phyloP scores from a whole-genome alignment of 2,329 filamentous ascomycete genomes.

The Xylariaceae sp. region DNA sequence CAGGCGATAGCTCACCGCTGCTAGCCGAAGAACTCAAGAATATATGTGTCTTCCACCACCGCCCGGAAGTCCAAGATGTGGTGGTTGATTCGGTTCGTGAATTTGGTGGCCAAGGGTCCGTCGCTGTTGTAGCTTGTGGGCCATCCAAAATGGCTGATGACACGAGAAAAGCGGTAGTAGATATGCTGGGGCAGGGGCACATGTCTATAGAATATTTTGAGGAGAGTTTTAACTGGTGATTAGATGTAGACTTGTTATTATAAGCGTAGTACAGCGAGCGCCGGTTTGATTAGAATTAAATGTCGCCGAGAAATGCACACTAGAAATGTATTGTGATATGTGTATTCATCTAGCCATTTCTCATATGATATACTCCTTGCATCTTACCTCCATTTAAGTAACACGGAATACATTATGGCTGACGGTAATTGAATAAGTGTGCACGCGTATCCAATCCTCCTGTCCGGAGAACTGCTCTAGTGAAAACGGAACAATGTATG shows the following conservation, averaged over 20 bases:
- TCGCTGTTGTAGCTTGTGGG: slow-evolving; percentile 50
- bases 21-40: slow-evolving; percentile 9
- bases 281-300: background rate
- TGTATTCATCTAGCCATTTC: too few relatives aligned
- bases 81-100: slow-evolving; percentile 34
- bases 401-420: too few relatives aligned
- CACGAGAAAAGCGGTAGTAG: slow-evolving; percentile 41
- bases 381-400: too few relatives aligned
- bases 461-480: too few relatives aligned
- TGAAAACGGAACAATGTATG: too few relatives aligned
- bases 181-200: slow-evolving; percentile 32
- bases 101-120: slow-evolving; percentile 23
- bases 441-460: too few relatives aligned
- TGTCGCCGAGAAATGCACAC: too few relatives aligned
- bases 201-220: slow-evolving; percentile 45
- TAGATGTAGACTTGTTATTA: background rate
- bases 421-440: too few relatives aligned
- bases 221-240: slow-evolving; percentile 48
- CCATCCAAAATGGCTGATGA: slow-evolving; percentile 50
- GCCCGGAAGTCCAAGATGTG: slow-evolving; percentile 40
- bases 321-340: too few relatives aligned
- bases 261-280: background rate
- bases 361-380: too few relatives aligned
- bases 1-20: background rate
- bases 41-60: slow-evolving; percentile 29